phyloP scores from a whole-genome alignment of 2,329 filamentous ascomycete species.

The Talaromyces sp. region DNA sequence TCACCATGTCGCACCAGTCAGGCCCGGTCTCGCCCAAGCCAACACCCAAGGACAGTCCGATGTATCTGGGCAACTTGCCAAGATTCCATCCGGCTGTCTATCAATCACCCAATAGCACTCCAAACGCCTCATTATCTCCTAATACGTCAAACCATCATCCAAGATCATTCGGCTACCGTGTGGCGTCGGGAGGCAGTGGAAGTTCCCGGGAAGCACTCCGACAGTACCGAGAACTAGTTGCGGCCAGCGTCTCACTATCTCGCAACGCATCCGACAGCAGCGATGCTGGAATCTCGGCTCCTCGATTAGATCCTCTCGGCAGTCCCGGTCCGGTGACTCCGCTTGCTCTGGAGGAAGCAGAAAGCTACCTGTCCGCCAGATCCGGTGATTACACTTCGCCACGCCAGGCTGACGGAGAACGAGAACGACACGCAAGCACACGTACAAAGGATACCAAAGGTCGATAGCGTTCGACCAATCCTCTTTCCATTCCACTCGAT shows the following conservation, averaged over 20 bases:
- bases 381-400: conserved; percentile 14
- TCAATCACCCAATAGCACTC: conserved; percentile 29
- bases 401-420: conserved; percentile 19
- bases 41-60: conserved; percentile 34
- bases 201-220: conserved; percentile 39
- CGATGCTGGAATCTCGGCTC: conserved; percentile 39
- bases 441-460: conserved; percentile 16
- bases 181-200: conserved; percentile 30
- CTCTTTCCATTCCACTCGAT: neutral
- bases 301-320: conserved; percentile 43
- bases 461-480: conserved; percentile 5
- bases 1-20: conserved; percentile 35
- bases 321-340: conserved; percentile 48
- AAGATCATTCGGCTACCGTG: conserved; percentile 32
- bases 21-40: conserved; percentile 30
- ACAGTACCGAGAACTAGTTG: conserved; percentile 44
- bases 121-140: conserved; percentile 27
- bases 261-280: conserved; percentile 28
- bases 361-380: conserved; percentile 41
- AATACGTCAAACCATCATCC: conserved; percentile 28
- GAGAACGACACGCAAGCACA: conserved; percentile 8
- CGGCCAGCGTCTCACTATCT: conserved; percentile 30
- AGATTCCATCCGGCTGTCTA: conserved; percentile 47
- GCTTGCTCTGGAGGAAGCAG: conserved; percentile 39
- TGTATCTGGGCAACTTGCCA: conserved; percentile 42